A percentile compares a stretch with the other conserved stretches of the same genome.
phyloP scores from a whole-genome alignment of 2,329 filamentous ascomycete species.

The Zasmidium angulare region DNA sequence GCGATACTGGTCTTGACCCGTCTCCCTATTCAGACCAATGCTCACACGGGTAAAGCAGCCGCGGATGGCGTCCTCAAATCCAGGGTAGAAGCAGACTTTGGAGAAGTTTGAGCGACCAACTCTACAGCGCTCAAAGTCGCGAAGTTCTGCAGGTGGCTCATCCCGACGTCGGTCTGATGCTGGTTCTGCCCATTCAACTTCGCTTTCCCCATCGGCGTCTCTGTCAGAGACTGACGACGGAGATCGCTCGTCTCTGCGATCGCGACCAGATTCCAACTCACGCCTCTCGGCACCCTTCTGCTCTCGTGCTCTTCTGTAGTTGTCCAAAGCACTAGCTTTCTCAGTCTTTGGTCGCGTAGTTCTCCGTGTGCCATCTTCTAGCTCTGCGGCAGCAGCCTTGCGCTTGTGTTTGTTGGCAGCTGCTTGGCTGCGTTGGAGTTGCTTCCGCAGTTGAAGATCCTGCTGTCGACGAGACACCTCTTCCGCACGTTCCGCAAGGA shows the following conservation, averaged over 20 bases:
- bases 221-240: constrained; percentile 46
- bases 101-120: constrained; percentile 84
- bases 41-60: constrained; percentile 85
- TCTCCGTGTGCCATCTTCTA: constrained; percentile 73
- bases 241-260: constrained; percentile 49
- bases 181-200: constrained; percentile 70
- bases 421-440: constrained; percentile 47
- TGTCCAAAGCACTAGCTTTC: constrained; percentile 72
- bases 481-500: constrained; percentile 82
- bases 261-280: constrained; percentile 29
- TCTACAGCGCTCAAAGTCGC: constrained; percentile 80
- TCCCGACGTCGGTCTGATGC: constrained; percentile 45
- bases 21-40: constrained; percentile 70
- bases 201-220: constrained; percentile 71
- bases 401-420: constrained; percentile 66
- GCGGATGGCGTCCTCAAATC: constrained; percentile 76
- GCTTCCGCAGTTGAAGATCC: constrained; percentile 75
- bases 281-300: constrained; percentile 58
- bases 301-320: constrained; percentile 61
- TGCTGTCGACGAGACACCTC: constrained; percentile 80
- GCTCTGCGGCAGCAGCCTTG: constrained; percentile 74
- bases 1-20: constrained; percentile 75
- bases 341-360: constrained; percentile 40
- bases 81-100: constrained; percentile 88
- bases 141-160: constrained; percentile 68